Conservation (phyloP, 768 basidiomycete species). For the Dacryopinax spathularia region DNA sequence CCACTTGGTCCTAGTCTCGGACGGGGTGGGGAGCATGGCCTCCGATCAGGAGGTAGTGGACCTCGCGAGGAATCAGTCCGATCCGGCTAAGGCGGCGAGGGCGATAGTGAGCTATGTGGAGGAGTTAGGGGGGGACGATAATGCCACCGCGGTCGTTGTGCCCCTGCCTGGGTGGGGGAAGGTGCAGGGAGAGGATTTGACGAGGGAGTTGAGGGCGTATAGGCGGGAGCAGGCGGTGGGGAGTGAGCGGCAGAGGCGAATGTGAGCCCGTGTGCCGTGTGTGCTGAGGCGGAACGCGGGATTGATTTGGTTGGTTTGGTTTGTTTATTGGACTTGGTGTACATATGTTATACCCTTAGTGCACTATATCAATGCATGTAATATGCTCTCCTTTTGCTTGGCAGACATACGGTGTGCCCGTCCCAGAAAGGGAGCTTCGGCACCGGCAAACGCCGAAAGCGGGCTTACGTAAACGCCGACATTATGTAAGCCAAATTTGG, state of each 20-base stretch:
- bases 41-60: conserved; percentile 93
- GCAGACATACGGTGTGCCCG: no score
- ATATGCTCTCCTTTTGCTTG: no score
- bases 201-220: conserved; percentile 71
- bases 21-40: conserved; percentile 80
- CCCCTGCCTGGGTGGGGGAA: conserved; percentile 88
- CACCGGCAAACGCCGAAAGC: no score
- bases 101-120: conserved; percentile 75
- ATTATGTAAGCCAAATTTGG: neutral
- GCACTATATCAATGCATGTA: neutral
- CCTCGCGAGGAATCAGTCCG: conserved; percentile 53
- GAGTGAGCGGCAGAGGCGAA: conserved; percentile 25
- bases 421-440: no score
- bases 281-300: no score
- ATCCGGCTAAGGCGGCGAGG: conserved; percentile 70
- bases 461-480: neutral
- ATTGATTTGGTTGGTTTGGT: no score
- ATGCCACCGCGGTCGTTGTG: conserved; percentile 78
- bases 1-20: conserved; percentile 77
- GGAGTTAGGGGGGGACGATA: conserved; percentile 79
- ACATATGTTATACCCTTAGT: neutral
- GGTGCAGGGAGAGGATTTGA: conserved; percentile 62
- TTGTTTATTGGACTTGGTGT: no score
- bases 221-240: conserved; percentile 29
- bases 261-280: conserved; percentile 6